Evolutionary conservation across 108 stramenopile genomes (phyloP).

Genomic region (Nannochloropsis gaditana): DNA sequence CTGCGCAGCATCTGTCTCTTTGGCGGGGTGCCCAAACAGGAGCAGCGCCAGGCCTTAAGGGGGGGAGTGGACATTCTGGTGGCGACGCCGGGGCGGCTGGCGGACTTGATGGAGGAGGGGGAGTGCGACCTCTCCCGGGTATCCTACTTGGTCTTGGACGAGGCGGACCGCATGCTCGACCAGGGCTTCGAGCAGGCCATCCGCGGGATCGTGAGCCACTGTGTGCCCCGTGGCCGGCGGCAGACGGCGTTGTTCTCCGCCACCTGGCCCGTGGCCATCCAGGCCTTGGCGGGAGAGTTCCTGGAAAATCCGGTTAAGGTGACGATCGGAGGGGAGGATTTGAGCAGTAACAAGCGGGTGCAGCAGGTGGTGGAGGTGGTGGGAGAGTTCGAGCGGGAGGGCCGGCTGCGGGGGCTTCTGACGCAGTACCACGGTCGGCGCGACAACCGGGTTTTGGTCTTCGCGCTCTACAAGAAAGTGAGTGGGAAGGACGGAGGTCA

Average conservation of each 20-base stretch:
- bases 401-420: constrained; percentile 67
- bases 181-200: constrained; percentile 56
- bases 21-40: constrained; percentile 89
- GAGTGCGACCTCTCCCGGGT: constrained; percentile 61
- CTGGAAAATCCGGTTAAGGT: constrained; percentile 70
- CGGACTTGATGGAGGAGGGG: constrained; percentile 84
- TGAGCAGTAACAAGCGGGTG: constrained; percentile 87
- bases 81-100: constrained; percentile 91
- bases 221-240: constrained; percentile 56
- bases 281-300: constrained; percentile 79
- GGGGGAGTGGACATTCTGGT: constrained; percentile 70
- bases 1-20: constrained; percentile 75
- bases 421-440: constrained; percentile 61
- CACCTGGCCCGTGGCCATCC: constrained; percentile 93
- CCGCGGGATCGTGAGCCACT: constrained; percentile 22
- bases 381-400: constrained; percentile 76
- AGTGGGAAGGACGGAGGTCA: neutral
- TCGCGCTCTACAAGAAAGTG: constrained; percentile 94
- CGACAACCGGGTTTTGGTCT: constrained; percentile 75
- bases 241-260: constrained; percentile 97
- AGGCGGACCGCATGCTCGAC: constrained; percentile 84
- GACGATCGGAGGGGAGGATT: constrained; percentile 68
- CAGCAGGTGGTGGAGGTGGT: constrained; percentile 86
- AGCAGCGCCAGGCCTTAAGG: constrained; percentile 65
- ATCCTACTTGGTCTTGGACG: constrained; percentile 79